These are phyloP conservation scores for Dacryopinax spathularia DNA, from an alignment of 768 basidiomycete species.

Conservation along the genomic window DNA sequence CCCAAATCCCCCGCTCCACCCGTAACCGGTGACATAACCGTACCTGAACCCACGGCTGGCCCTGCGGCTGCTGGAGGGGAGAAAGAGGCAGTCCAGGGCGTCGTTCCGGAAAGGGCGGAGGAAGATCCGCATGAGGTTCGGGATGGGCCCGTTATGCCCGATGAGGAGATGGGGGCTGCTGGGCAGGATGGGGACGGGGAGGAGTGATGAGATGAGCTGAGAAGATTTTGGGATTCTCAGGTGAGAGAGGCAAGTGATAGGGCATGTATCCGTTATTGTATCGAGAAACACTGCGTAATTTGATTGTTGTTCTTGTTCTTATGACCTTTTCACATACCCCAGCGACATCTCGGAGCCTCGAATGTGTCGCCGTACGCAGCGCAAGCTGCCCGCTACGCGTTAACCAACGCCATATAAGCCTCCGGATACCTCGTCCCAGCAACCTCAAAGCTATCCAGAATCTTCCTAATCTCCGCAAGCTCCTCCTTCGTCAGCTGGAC, in stretches of 20 bases:
- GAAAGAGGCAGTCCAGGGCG: background rate
- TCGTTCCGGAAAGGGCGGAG: background rate
- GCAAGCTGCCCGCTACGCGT: too few relatives aligned
- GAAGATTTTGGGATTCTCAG: too few relatives aligned
- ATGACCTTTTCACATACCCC: too few relatives aligned
- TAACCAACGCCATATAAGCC: too few relatives aligned
- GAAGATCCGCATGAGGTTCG: background rate
- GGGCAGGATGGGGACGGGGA: background rate
- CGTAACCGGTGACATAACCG: background rate
- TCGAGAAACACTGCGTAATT: too few relatives aligned
- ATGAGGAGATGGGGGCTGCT: background rate
- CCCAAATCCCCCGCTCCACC: background rate
- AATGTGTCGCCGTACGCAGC: too few relatives aligned
- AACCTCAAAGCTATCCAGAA: conserved; percentile 19
- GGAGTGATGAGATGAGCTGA: background rate
- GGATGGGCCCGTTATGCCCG: background rate
- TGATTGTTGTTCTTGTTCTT: too few relatives aligned
- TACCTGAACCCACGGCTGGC: background rate
- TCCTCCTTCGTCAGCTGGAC: conserved; percentile 32
- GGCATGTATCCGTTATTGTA: too few relatives aligned
- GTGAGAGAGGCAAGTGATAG: too few relatives aligned
- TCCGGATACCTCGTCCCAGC: conserved; percentile 1
- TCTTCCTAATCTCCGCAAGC: conserved; percentile 27
- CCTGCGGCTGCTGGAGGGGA: background rate
- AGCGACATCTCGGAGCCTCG: too few relatives aligned